Conservation (phyloP, 441 rosid species). For the Gossypium lobatum region DNA sequence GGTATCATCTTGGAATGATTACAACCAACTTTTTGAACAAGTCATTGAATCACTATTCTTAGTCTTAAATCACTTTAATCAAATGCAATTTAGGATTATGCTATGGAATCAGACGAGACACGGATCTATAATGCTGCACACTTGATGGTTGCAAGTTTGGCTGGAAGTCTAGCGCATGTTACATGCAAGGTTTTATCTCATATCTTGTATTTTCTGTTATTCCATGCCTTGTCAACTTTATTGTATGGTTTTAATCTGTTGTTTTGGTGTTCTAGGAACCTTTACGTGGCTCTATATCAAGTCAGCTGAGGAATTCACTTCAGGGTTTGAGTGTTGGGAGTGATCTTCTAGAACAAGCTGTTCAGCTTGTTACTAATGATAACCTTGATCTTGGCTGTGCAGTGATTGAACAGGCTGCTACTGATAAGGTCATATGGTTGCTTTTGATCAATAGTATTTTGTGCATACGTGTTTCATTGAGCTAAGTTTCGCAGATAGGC, state of each 20-base stretch:
- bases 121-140: slow-evolving; percentile 93
- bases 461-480: background rate
- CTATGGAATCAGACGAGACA: slow-evolving; percentile 86
- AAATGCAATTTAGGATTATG: slow-evolving; percentile 64
- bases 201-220: background rate
- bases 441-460: background rate
- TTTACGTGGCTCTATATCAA: slow-evolving; percentile 79
- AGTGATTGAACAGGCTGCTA: slow-evolving; percentile 93
- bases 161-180: slow-evolving; percentile 98
- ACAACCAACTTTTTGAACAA: background rate
- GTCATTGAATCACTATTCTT: background rate
- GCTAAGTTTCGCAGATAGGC: background rate
- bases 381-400: slow-evolving; percentile 99
- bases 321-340: slow-evolving; percentile 59
- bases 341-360: slow-evolving; percentile 84
- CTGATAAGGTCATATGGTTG: slow-evolving; percentile 66
- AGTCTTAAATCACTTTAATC: background rate
- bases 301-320: slow-evolving; percentile 72
- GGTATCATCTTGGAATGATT: slow-evolving; percentile 3
- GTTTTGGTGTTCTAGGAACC: slow-evolving; percentile 66
- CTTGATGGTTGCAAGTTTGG: slow-evolving; percentile 97
- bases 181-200: slow-evolving; percentile 71
- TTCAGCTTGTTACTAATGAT: slow-evolving; percentile 95
- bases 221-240: background rate
- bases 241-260: slow-evolving; percentile 10